These are phyloP conservation scores for Sarcodon aspratus DNA, from an alignment of 768 basidiomycete species.

Conservation along the genomic window DNA sequence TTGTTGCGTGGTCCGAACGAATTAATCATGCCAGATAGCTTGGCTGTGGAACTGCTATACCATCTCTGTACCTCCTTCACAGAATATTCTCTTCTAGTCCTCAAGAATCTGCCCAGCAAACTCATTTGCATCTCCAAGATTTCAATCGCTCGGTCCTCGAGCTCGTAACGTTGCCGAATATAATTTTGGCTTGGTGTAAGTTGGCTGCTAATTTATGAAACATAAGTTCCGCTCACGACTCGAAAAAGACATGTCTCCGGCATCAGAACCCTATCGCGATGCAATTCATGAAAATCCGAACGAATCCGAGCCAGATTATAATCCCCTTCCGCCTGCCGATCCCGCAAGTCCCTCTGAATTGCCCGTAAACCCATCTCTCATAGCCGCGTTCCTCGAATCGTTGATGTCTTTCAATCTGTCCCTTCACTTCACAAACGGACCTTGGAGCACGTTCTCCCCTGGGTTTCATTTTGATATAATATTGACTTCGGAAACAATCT, in stretches of 20 bases:
- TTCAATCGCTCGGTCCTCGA: conserved; percentile 79
- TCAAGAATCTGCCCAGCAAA: conserved; percentile 18
- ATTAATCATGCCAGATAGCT: conserved; percentile 34
- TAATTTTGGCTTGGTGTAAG: conserved; percentile 77
- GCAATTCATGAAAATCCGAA: not conserved
- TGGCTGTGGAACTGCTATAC: conserved; percentile 89
- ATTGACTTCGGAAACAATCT: conserved; percentile 91
- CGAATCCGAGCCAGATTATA: conserved; percentile 4
- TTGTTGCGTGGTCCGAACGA: not conserved
- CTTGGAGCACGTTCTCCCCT: conserved; percentile 50
- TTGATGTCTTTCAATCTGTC: conserved; percentile 41
- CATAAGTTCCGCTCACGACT: not conserved
- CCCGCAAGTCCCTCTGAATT: conserved; percentile 41
- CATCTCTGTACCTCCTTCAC: conserved; percentile 63
- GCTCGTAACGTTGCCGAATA: conserved; percentile 70
- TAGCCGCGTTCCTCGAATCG: conserved; percentile 51
- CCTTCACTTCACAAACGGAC: conserved; percentile 71
- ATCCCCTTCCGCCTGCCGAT: conserved; percentile 18
- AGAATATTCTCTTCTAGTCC: conserved; percentile 35
- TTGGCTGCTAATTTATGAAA: conserved; percentile 4
- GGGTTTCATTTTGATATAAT: conserved; percentile 52
- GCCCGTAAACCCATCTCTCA: conserved; percentile 51
- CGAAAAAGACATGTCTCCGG: conserved; percentile 46
- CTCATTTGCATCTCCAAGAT: conserved; percentile 76
- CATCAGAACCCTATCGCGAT: conserved; percentile 38